phyloP scores from a whole-genome alignment of 805 yeast species.

The Starmerella lactis-condensi region DNA sequence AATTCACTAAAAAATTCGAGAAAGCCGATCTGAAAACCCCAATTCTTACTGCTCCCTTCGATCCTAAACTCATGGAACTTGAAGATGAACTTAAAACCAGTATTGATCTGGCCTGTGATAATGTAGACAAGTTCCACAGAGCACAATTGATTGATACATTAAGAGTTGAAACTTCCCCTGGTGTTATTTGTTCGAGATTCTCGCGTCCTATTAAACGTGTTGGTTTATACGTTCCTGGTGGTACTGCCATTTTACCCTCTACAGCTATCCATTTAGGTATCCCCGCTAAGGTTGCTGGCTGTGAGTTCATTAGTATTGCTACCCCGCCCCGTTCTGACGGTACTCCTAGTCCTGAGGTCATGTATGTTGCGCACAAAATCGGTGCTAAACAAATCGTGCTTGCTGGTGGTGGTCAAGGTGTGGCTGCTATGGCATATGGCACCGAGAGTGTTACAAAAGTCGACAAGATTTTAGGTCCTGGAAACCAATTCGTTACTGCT shows the following conservation, averaged over 20 bases:
- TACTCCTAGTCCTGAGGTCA: constrained; percentile 86
- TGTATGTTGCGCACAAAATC: constrained; percentile 87
- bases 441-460: constrained; percentile 82
- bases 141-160: constrained; percentile 64
- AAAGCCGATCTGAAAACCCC: constrained; percentile 58
- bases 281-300: constrained; percentile 95
- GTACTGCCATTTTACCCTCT: constrained; percentile 94
- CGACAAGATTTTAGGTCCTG: constrained; percentile 96
- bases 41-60: constrained; percentile 73
- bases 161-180: constrained; percentile 81
- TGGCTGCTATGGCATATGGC: constrained; percentile 98
- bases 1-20: constrained; percentile 79
- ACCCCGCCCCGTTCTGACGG: constrained; percentile 94
- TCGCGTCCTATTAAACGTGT: constrained; percentile 88
- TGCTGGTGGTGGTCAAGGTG: constrained; percentile 99
- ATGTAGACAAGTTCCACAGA: constrained; percentile 78
- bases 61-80: constrained; percentile 52
- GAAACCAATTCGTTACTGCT: constrained; percentile 97
- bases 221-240: constrained; percentile 95
- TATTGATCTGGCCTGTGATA: constrained; percentile 72
- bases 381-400: constrained; percentile 80
- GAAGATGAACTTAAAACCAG: constrained; percentile 61
- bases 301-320: constrained; percentile 77
- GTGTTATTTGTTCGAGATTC: constrained; percentile 85
- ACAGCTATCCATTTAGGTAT: constrained; percentile 97